Evolutionary conservation across 805 yeast genomes (phyloP).

Genomic region (Starmerella apis): DNA sequence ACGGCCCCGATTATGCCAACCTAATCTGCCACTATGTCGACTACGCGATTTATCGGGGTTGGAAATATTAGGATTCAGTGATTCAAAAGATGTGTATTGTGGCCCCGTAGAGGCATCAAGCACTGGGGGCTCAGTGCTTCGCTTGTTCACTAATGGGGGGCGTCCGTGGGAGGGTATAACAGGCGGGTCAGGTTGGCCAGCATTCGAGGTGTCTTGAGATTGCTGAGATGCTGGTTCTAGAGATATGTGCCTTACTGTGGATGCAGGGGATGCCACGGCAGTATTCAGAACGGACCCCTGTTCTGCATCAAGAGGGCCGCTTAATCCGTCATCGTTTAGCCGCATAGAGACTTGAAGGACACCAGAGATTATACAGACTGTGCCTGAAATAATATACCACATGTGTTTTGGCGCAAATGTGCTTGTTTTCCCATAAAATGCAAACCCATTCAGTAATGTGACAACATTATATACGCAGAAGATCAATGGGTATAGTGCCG

Average conservation of each 20-base stretch:
- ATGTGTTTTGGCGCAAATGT: slow-evolving; percentile 32
- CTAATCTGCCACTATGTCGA: slow-evolving; percentile 16
- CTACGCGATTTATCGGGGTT: slow-evolving; percentile 23
- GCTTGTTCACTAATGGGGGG: neutral
- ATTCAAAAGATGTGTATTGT: slow-evolving; percentile 28
- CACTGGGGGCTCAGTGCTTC: neutral
- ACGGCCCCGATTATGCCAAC: slow-evolving; percentile 28
- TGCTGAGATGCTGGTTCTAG: neutral
- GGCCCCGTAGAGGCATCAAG: slow-evolving; percentile 4
- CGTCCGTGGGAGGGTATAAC: neutral
- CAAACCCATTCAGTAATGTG: slow-evolving; percentile 55
- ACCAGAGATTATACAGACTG: slow-evolving; percentile 41
- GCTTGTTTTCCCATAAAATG: slow-evolving; percentile 46
- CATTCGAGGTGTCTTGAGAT: neutral
- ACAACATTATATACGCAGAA: slow-evolving; percentile 71
- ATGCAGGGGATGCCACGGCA: neutral
- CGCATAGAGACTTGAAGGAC: slow-evolving; percentile 58
- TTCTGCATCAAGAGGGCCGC: neutral
- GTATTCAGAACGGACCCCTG: neutral
- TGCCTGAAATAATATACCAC: slow-evolving; percentile 41
- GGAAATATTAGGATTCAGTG: slow-evolving; percentile 23
- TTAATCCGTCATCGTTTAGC: slow-evolving; percentile 10
- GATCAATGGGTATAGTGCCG: slow-evolving; percentile 72
- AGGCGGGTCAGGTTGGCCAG: neutral
- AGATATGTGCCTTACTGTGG: neutral